Conservation (phyloP, 441 rosid species). For the Bruguiera hainesii region DNA sequence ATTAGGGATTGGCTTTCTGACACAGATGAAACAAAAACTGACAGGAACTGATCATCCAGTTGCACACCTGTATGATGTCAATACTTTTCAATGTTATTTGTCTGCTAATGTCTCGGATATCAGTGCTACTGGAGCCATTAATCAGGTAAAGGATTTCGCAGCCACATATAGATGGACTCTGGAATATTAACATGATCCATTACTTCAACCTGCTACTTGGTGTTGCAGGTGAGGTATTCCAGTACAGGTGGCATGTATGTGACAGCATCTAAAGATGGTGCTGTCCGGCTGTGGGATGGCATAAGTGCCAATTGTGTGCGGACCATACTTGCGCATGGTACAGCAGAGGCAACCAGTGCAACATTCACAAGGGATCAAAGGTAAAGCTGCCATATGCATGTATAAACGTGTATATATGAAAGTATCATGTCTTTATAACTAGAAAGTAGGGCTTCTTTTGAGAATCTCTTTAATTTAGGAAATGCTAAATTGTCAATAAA, state of each 20-base stretch:
- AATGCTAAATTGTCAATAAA: too few species aligned
- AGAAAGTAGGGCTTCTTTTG: too few species aligned
- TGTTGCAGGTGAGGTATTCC: conserved; percentile 76
- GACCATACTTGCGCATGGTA: conserved; percentile 57
- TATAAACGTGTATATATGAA: too few species aligned
- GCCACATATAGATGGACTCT: conserved; percentile 7
- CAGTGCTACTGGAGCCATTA: conserved; percentile 67
- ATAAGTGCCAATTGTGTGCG: conserved; percentile 62
- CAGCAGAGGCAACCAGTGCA: conserved; percentile 70
- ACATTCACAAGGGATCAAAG: conserved; percentile 79
- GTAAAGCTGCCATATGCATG: conserved; percentile 26
- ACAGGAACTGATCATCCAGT: conserved; percentile 84
- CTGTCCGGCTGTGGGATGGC: conserved; percentile 76
- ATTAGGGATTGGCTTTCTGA: conserved; percentile 16
- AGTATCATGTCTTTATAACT: too few species aligned
- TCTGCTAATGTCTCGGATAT: conserved; percentile 57
- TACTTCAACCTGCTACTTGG: conserved; percentile 12
- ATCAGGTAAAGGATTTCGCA: conserved; percentile 51
- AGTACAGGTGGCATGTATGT: conserved; percentile 74
- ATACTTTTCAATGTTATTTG: conserved; percentile 72
- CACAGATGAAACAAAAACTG: conserved; percentile 19
- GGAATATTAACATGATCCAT: conserved; percentile 9
- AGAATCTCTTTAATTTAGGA: too few species aligned
- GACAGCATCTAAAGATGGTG: conserved; percentile 84
- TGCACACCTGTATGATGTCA: conserved; percentile 81